phyloP scores from a whole-genome alignment of 164 flowering plant species.

The Stephania cephalantha region DNA sequence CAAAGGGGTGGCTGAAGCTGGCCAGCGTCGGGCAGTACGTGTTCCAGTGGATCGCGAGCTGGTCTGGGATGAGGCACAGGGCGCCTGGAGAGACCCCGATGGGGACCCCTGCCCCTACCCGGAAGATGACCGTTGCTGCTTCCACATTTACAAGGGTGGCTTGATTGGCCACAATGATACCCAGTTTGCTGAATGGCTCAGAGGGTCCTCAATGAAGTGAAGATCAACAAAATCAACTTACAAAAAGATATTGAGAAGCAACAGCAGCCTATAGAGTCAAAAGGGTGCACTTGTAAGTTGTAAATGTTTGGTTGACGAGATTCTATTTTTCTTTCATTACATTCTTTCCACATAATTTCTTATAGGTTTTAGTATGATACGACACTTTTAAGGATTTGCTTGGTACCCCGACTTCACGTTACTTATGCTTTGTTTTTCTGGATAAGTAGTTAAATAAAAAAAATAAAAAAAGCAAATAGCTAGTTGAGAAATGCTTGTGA shows the following conservation, averaged over 20 bases:
- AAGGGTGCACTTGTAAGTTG: constrained; percentile 8
- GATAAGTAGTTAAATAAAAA: too few relatives aligned
- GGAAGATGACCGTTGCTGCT: constrained; percentile 48
- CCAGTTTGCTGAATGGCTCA: constrained; percentile 42
- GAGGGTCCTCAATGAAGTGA: constrained; percentile 40
- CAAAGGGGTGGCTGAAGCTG: constrained; percentile 69
- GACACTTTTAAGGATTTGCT: too few relatives aligned
- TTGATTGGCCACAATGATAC: constrained; percentile 54
- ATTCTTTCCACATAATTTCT: too few relatives aligned
- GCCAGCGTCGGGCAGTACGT: constrained; percentile 74
- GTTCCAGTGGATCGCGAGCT: constrained; percentile 30
- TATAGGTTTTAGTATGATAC: too few relatives aligned
- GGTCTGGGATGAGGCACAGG: constrained; percentile 57
- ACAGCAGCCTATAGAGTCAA: neutral
- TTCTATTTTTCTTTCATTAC: too few relatives aligned
- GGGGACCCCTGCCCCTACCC: constrained; percentile 46
- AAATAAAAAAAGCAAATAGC: too few relatives aligned
- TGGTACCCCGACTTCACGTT: too few relatives aligned
- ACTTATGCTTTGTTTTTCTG: too few relatives aligned
- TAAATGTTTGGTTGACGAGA: too few relatives aligned
- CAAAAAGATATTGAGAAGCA: constrained; percentile 10
- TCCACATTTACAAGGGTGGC: constrained; percentile 44
- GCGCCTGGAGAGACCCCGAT: constrained; percentile 64
- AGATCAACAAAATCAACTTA: constrained; percentile 28
- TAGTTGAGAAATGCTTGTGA: too few relatives aligned